A percentile compares a stretch with the other conserved stretches of the same genome.
phyloP scores from a whole-genome alignment of 805 yeast genomes.

The Lachancea nothofagi region DNA sequence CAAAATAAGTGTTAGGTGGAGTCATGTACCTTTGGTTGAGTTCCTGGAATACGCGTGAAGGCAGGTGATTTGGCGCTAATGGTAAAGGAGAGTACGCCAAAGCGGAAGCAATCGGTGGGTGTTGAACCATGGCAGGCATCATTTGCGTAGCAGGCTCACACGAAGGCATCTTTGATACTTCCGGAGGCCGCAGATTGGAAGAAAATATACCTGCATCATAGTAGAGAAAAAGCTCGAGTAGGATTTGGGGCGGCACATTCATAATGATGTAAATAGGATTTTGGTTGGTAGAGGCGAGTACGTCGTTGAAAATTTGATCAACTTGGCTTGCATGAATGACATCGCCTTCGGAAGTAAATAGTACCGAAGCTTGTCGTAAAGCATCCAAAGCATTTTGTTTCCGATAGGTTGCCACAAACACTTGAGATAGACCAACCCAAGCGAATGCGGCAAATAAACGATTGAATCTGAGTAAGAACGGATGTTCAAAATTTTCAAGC shows the following conservation, averaged over 20 bases:
- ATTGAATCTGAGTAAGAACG: conserved; percentile 12
- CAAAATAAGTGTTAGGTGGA: background rate
- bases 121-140: conserved; percentile 4
- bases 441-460: conserved; percentile 23
- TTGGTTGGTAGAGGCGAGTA: background rate
- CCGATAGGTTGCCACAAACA: conserved; percentile 19
- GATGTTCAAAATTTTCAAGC: conserved; percentile 6
- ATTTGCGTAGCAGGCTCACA: conserved; percentile 4
- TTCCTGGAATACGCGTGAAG: conserved; percentile 3
- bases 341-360: conserved; percentile 17
- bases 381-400: conserved; percentile 20
- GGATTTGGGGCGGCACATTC: conserved; percentile 20
- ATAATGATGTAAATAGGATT: conserved; percentile 4
- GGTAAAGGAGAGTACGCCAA: conserved; percentile 1
- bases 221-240: conserved; percentile 19
- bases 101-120: background rate
- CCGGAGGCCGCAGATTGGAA: background rate
- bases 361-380: conserved; percentile 15
- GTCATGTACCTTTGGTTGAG: conserved; percentile 3
- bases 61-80: background rate
- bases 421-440: conserved; percentile 29
- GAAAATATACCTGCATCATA: conserved; percentile 16
- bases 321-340: conserved; percentile 9
- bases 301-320: conserved; percentile 8
- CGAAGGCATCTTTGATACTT: conserved; percentile 1